Percentiles rank a stretch among this genome's conserved stretches.
These are phyloP conservation scores for Diaporthe caulivora DNA, from an alignment of 2,329 filamentous ascomycete species.

Conservation along the genomic window DNA sequence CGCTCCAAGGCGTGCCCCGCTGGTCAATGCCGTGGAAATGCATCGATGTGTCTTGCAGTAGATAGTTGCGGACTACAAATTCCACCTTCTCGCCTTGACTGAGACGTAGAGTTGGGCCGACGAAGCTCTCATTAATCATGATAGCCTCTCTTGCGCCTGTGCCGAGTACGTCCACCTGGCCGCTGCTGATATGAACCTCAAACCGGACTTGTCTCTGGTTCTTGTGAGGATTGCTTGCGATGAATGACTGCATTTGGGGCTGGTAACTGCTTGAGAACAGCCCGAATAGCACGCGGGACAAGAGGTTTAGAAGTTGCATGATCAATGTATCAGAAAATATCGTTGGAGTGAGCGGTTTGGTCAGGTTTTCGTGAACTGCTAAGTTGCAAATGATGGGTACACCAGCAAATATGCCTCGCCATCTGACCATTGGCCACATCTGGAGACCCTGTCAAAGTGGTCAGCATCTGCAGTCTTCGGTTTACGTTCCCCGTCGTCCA, in stretches of 20 bases:
- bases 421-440: not conserved
- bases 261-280: not conserved
- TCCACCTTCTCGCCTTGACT: not conserved
- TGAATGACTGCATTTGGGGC: not conserved
- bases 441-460: not conserved
- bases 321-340: not conserved
- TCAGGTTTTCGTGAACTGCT: not conserved
- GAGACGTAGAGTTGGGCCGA: conserved; percentile 8
- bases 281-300: not conserved
- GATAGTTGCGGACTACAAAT: conserved; percentile 6
- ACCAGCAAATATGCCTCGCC: not conserved
- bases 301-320: not conserved
- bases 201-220: not conserved
- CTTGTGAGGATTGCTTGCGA: not conserved
- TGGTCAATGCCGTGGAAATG: conserved; percentile 3
- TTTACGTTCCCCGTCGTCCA: not conserved
- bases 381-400: too few species aligned
- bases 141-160: conserved; percentile 6
- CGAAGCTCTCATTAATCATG: conserved; percentile 1
- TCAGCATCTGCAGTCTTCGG: not conserved
- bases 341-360: not conserved
- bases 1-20: conserved; percentile 13
- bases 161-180: not conserved
- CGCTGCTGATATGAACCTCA: conserved; percentile 7
- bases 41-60: not conserved